phyloP scores from a whole-genome alignment of 495 filamentous ascomycete genomes.

The Penicillium turbatum region DNA sequence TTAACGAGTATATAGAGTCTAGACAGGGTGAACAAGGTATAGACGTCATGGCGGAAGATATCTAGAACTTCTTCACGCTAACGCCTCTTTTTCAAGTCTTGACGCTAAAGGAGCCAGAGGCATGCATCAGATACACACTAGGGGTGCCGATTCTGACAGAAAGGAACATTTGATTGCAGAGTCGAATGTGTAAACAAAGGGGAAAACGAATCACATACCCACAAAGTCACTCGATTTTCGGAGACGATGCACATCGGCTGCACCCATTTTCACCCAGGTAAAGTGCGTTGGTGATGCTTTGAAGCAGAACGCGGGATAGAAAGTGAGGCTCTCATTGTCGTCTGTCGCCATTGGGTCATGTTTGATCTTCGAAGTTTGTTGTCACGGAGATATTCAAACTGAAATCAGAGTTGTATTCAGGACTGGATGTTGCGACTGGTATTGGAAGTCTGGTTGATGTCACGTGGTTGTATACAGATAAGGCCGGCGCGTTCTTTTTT shows the following conservation, averaged over 20 bases:
- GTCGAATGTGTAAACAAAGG: neutral
- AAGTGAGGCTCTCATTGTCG: constrained; percentile 31
- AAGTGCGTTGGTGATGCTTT: constrained; percentile 75
- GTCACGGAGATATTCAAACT: neutral
- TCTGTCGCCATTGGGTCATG: constrained; percentile 37
- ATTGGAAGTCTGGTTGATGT: neutral
- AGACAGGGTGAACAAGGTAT: neutral
- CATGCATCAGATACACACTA: neutral
- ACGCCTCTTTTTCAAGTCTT: neutral
- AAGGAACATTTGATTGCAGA: constrained; percentile 1
- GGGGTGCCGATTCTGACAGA: neutral
- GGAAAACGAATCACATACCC: constrained; percentile 44
- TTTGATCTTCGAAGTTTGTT: constrained; percentile 14
- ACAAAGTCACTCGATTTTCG: constrained; percentile 57
- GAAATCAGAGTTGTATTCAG: neutral
- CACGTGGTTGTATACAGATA: constrained; percentile 13
- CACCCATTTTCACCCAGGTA: constrained; percentile 76
- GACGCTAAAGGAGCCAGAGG: neutral
- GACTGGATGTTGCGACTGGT: neutral
- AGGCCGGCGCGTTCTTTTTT: neutral
- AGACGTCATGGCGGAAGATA: neutral
- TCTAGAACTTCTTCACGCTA: neutral
- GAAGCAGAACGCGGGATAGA: constrained; percentile 87
- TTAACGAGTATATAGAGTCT: neutral
- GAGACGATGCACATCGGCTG: constrained; percentile 61